Conservation (phyloP, 1,284 basidiomycete species). For the Leccinum discolor region DNA sequence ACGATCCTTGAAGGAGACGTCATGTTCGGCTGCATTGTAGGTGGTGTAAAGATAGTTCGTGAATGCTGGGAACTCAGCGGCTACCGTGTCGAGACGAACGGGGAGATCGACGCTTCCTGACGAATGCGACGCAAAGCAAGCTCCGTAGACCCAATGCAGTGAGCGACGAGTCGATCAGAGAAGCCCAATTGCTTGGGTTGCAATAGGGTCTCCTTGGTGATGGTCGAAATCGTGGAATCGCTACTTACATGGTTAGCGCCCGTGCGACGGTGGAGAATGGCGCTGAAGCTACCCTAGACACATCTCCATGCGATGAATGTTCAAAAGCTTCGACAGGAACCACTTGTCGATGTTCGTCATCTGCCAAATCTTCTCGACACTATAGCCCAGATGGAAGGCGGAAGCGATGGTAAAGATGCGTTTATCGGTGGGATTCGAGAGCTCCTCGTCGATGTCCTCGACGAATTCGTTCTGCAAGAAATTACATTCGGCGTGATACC, state of each 20-base stretch:
- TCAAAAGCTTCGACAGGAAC: conserved; percentile 91
- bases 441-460: conserved; percentile 85
- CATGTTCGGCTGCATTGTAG: conserved; percentile 94
- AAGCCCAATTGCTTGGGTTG: conserved; percentile 96
- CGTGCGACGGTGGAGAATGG: neutral
- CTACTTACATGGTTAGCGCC: conserved; percentile 39
- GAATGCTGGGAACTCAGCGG: conserved; percentile 97
- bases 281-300: conserved; percentile 58
- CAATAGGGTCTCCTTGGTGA: conserved; percentile 70
- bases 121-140: conserved; percentile 87
- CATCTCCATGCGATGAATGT: conserved; percentile 83
- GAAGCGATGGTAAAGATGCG: conserved; percentile 91
- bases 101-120: conserved; percentile 81
- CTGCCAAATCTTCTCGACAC: conserved; percentile 94
- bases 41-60: conserved; percentile 99
- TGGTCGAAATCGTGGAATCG: conserved; percentile 65
- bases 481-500: neutral
- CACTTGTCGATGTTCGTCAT: conserved; percentile 98
- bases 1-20: conserved; percentile 86
- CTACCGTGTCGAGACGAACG: conserved; percentile 97
- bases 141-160: conserved; percentile 83
- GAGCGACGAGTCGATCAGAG: conserved; percentile 90
- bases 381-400: conserved; percentile 88
- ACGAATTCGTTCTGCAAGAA: conserved; percentile 74
- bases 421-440: conserved; percentile 89